Base-by-base conservation (phyloP, 495 filamentous ascomycete species). In the Neurospora sp. region DNA sequence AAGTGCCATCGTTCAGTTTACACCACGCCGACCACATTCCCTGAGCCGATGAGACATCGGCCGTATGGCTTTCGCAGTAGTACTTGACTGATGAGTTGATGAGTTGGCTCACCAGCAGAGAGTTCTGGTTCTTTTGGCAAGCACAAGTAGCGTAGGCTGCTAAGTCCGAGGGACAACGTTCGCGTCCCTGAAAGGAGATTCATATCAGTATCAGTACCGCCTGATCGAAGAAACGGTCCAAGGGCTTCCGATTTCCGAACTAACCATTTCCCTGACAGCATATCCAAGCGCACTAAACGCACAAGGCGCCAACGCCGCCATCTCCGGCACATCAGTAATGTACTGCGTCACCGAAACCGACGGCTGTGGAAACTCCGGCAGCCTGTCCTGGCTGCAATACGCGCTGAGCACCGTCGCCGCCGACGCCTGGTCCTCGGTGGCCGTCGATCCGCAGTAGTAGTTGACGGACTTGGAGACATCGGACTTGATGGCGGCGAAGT, bases 1-100 rank as follows among this genome's bases (percentile, higher is more conserved):
- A 82, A 5, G 83, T 86, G 70, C 86, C 85, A n/a, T 79, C 73
- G 34, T 78, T 82, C 73, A 88, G 74, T 15, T 78, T 80, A 48
- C 86, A 88, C 74, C 85, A 88, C 5, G 83, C 85, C 0, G 79
- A 79, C 70, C 86, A 87, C 42, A 88, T 78, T 11, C 78, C 82
- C 73, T 84, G 81, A 21, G 86, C 86, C 17, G 83, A 86, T 4
- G 79, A 76, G 40, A 85, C 76, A 73, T 87, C 86, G 38, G 75
- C 81, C 1, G 78, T 79, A 66, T 83, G 80, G 3, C 77, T 73
- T 5, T 81, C 80, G 72, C 85, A 87, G 1, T 76, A 78, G 2
- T 73, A 79, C 75, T 81, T 83, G 42, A 83, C 85, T 1, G 80
- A 80, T 0, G 79, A 79, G 74, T 79, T 82, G 75, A 87, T 85